A percentile compares a stretch with the other conserved stretches of the same genome.
Conservation (phyloP, 2,329 filamentous ascomycete species). For the Fusarium nelsonii region DNA sequence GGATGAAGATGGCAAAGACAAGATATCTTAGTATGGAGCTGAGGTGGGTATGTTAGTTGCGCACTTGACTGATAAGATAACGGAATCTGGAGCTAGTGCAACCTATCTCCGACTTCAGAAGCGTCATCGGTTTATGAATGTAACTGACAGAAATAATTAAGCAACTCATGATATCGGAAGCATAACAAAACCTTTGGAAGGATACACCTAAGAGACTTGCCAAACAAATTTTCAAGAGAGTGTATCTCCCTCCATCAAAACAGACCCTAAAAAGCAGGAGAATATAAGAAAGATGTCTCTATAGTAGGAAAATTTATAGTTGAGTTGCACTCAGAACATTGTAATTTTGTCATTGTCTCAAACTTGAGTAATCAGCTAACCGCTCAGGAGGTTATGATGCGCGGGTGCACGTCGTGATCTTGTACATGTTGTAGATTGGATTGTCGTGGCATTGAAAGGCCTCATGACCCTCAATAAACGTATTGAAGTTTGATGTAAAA, state of each 20-base stretch:
- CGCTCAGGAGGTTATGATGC: no score
- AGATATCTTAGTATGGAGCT: slow-evolving; percentile 9
- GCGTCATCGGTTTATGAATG: slow-evolving; percentile 18
- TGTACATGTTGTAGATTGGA: no score
- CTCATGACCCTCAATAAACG: background rate
- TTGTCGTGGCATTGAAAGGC: background rate
- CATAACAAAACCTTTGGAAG: background rate
- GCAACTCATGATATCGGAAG: background rate
- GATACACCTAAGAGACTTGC: no score
- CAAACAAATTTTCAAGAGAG: no score
- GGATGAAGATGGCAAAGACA: slow-evolving; percentile 8
- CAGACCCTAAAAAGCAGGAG: no score
- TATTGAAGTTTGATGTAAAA: background rate
- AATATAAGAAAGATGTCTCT: no score
- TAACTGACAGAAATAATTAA: slow-evolving; percentile 9
- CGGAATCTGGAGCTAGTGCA: slow-evolving; percentile 32
- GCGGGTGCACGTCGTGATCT: no score
- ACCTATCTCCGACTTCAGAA: slow-evolving; percentile 23
- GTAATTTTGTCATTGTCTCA: no score
- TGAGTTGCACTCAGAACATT: no score
- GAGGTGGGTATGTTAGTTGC: slow-evolving; percentile 41
- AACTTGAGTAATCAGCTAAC: no score
- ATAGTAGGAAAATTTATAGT: no score
- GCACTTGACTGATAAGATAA: slow-evolving; percentile 47
- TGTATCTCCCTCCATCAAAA: no score